Base-by-base conservation (phyloP, 2,329 filamentous ascomycete genomes). In the Nemania sp. region DNA sequence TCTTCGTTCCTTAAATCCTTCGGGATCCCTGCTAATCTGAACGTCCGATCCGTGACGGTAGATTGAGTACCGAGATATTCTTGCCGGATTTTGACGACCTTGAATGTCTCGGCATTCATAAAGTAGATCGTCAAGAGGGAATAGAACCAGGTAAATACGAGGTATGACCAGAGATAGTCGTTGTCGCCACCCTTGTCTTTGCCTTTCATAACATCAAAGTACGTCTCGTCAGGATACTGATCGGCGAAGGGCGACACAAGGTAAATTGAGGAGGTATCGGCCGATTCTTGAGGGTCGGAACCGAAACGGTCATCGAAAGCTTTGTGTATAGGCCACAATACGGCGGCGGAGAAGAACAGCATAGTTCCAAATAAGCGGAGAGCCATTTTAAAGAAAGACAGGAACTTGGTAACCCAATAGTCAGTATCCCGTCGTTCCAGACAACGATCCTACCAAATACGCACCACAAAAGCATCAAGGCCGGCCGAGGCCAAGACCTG, bases 381-480 rank as follows among this genome's bases (percentile, higher is more conserved):
- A 11, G 93, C 88, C 84, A 97, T 94, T 70, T 92, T 95, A 79
- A 97, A 97, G 73, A 99, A 99, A 14, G 88, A 83, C 12, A 99
- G 79, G 68, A 99, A 97, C 65, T 67, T n/a, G n/a, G 28, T 11
- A 31, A 6, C 19, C 33, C 30, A 3, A 12, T 30, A 2, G 9
- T 82, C 84, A 65, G 49, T 15, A 54, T 53, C 26, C 59, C 36
- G 15, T 33, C 8, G n/a, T 14, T 4, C 45, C 9, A 51, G 15
- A n/a, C 7, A 1, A 8, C 6, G 12, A 20, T 26, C 14, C 19
- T 77, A n/a, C 81, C 9, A 28, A 15, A 63, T 74, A 90, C 88
- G 41, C 57, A 66, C 65, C 61, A 97, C 94, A 74, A 90, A 99
- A 45, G 94, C 94, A 75, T 99, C 94, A 44, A 99, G 81, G 0